Evolutionary conservation across 2,329 filamentous ascomycete genomes (phyloP).

Genomic region (Madurella mycetomatis): DNA sequence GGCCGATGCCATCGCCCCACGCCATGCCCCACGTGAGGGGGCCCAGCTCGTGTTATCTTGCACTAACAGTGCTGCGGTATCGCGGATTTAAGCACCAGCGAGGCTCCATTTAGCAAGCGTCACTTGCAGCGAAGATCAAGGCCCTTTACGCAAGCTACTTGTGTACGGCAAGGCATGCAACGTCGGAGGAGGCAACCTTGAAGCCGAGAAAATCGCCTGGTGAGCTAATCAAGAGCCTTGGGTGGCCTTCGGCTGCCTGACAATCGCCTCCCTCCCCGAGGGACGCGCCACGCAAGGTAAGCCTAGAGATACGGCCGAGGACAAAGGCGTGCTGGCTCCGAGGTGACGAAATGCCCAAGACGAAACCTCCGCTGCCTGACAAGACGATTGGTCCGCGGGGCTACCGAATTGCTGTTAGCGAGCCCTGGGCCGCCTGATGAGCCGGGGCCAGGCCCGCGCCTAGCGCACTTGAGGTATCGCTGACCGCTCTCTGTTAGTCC

Average conservation of each 20-base stretch:
- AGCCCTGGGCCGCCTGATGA: conserved; percentile 3
- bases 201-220: neutral
- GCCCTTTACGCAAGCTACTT: neutral
- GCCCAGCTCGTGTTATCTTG: conserved; percentile 3
- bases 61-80: conserved; percentile 19
- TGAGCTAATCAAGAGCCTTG: neutral
- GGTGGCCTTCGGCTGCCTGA: neutral
- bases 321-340: conserved; percentile 3
- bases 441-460: conserved; percentile 2
- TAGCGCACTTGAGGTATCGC: conserved; percentile 19
- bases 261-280: neutral
- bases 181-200: neutral
- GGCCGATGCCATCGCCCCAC: neutral
- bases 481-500: conserved; percentile 24
- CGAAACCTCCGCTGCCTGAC: conserved; percentile 1
- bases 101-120: neutral
- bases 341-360: conserved; percentile 9
- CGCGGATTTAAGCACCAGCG: conserved; percentile 8
- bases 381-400: conserved; percentile 14
- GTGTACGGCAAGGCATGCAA: neutral
- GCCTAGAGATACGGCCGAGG: neutral
- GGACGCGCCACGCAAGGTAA: neutral
- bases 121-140: neutral
- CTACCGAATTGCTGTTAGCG: conserved; percentile 19
- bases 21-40: conserved; percentile 3